These are phyloP conservation scores for Apiotrichum sp. DNA, from an alignment of 1,284 basidiomycete genomes.

Conservation along the genomic window DNA sequence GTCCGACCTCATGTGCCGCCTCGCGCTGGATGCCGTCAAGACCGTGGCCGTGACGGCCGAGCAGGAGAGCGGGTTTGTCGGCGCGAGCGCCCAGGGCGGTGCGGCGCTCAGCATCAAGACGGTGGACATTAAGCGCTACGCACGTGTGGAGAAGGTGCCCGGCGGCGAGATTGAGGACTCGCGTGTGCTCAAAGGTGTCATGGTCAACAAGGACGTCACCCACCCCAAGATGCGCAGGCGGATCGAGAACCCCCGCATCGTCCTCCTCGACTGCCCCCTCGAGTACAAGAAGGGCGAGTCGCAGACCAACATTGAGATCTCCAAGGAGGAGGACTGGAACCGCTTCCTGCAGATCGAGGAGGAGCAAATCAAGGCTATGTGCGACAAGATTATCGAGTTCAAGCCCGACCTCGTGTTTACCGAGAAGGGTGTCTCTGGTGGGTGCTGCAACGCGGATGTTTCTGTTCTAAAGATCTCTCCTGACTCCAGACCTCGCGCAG, in stretches of 20 bases:
- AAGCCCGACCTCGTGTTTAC: conserved; percentile 95
- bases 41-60: conserved; percentile 61
- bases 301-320: conserved; percentile 98
- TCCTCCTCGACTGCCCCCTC: conserved; percentile 89
- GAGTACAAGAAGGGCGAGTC: conserved; percentile 99
- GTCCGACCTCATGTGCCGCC: conserved; percentile 94
- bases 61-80: conserved; percentile 41
- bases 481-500: conserved; percentile 74
- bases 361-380: conserved; percentile 88
- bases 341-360: conserved; percentile 92
- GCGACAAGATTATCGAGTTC: conserved; percentile 81
- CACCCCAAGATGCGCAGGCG: conserved; percentile 94
- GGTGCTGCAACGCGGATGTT: conserved; percentile 16
- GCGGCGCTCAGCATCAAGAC: conserved; percentile 58
- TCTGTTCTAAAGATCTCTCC: neutral
- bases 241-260: conserved; percentile 82
- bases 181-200: conserved; percentile 82
- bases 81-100: conserved; percentile 47
- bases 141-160: conserved; percentile 93
- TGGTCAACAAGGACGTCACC: conserved; percentile 98
- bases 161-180: conserved; percentile 96
- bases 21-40: conserved; percentile 86
- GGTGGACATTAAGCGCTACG: conserved; percentile 97
- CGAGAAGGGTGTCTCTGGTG: conserved; percentile 94
- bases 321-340: conserved; percentile 89